These are phyloP conservation scores for Avicennia marina DNA, from an alignment of 257 asterid species.

Conservation along the genomic window DNA sequence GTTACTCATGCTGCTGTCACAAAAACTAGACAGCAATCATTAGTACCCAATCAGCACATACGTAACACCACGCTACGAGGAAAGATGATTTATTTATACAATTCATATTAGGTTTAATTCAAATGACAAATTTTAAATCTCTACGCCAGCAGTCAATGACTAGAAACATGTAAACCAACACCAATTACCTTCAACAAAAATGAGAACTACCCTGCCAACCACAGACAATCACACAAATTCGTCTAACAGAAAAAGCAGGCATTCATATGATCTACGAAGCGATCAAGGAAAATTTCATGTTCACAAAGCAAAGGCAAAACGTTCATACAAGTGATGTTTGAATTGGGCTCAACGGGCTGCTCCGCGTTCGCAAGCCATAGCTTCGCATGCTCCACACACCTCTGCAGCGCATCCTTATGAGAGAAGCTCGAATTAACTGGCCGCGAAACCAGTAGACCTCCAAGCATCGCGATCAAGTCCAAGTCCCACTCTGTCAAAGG, in stretches of 20 bases:
- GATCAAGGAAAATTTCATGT: too few species aligned
- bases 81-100: not conserved
- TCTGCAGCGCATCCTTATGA: slow-evolving; percentile 58
- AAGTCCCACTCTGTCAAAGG: slow-evolving; percentile 67
- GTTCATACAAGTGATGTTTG: slow-evolving; percentile 47
- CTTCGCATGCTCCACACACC: slow-evolving; percentile 71
- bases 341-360: slow-evolving; percentile 46
- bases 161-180: not conserved
- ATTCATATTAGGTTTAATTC: not conserved
- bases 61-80: not conserved
- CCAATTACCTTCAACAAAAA: not conserved
- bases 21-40: not conserved
- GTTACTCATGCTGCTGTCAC: not conserved
- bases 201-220: not conserved
- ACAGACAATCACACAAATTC: too few species aligned
- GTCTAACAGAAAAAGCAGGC: not conserved
- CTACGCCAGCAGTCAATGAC: not conserved
- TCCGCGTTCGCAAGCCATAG: slow-evolving; percentile 63
- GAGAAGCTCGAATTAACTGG: slow-evolving; percentile 58
- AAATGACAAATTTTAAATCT: too few species aligned
- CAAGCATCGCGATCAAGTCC: slow-evolving; percentile 70
- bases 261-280: not conserved
- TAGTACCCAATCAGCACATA: too few species aligned
- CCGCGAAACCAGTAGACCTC: slow-evolving; percentile 55
- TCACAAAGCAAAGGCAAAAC: not conserved